Evolutionary conservation across 306 rosid species (phyloP).

Genomic region (Hippophae gyantsensis): DNA sequence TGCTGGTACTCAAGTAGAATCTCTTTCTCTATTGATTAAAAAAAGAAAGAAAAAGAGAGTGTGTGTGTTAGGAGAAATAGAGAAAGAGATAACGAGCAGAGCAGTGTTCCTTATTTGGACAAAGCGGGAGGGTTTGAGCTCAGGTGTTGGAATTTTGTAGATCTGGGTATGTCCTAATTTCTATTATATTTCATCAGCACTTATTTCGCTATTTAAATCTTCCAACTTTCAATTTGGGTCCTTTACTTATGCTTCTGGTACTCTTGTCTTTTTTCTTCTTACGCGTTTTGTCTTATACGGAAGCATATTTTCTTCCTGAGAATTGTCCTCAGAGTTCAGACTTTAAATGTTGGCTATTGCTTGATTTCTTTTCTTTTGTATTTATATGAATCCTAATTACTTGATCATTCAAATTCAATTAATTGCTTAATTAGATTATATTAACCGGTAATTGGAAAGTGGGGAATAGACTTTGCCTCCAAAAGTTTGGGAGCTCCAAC

Average conservation of each 20-base stretch:
- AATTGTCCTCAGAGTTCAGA: not conserved
- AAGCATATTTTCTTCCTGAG: not conserved
- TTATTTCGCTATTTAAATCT: not conserved
- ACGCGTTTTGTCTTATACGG: not conserved
- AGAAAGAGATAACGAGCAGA: too few relatives aligned
- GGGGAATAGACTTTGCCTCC: too few relatives aligned
- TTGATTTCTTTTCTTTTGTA: not conserved
- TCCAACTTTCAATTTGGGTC: not conserved
- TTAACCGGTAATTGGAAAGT: not conserved
- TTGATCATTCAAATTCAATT: not conserved
- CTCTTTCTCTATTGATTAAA: too few relatives aligned
- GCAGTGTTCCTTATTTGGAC: too few relatives aligned
- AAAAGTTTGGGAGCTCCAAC: not conserved
- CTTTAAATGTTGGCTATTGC: not conserved
- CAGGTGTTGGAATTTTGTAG: too few relatives aligned
- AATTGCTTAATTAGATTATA: not conserved
- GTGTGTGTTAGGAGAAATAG: too few relatives aligned
- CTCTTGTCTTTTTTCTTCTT: not conserved
- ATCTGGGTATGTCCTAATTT: too few relatives aligned
- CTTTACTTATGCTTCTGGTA: not conserved
- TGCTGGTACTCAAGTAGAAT: too few relatives aligned
- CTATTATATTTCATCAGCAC: too few relatives aligned
- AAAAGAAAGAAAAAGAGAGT: too few relatives aligned
- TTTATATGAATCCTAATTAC: conserved; percentile 7
- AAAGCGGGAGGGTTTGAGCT: too few relatives aligned